Percentiles rank a stretch among this genome's conserved stretches.
phyloP scores from a whole-genome alignment of 495 filamentous ascomycete species.

The Penicillium paradoxum region DNA sequence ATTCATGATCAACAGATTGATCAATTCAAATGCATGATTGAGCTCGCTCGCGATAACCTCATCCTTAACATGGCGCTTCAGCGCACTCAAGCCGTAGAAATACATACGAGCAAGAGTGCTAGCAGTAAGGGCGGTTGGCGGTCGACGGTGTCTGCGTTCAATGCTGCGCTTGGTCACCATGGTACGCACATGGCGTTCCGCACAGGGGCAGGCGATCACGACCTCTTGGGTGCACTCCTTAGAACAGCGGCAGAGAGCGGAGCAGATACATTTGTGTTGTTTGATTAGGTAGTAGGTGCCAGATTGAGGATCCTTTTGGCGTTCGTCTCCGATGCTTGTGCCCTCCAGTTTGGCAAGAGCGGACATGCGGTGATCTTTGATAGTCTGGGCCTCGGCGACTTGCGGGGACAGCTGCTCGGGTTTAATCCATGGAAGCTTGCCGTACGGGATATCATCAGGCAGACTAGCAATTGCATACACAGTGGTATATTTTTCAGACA shows the following conservation, averaged over 20 bases:
- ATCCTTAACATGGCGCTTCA: conserved; percentile 15
- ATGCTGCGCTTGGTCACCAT: conserved; percentile 19
- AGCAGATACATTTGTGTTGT: conserved; percentile 36
- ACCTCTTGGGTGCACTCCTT: conserved; percentile 26
- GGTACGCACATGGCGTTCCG: conserved; percentile 33
- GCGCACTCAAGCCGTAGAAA: conserved; percentile 24
- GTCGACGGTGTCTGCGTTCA: conserved; percentile 1
- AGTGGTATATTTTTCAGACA: conserved; percentile 36
- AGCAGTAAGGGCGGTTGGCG: conserved; percentile 21
- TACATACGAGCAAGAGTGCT: conserved; percentile 23
- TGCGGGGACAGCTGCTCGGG: conserved; percentile 8
- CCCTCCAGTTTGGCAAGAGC: conserved; percentile 31
- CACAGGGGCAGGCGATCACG: conserved; percentile 32
- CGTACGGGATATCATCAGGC: conserved; percentile 10
- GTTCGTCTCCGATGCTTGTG: conserved; percentile 30
- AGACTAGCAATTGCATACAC: conserved; percentile 14
- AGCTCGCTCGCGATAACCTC: conserved; percentile 19
- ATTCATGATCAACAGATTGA: conserved; percentile 27
- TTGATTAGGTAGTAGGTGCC: conserved; percentile 21
- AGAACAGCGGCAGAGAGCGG: conserved; percentile 29
- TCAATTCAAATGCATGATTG: conserved; percentile 14
- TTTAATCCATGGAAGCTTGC: conserved; percentile 27
- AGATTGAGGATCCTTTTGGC: conserved; percentile 20
- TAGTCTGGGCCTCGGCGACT: conserved; percentile 22
- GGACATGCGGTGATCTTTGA: conserved; percentile 28